These are phyloP conservation scores for Colletotrichum truncatum DNA, from an alignment of 2,329 filamentous ascomycete species.

Conservation along the genomic window DNA sequence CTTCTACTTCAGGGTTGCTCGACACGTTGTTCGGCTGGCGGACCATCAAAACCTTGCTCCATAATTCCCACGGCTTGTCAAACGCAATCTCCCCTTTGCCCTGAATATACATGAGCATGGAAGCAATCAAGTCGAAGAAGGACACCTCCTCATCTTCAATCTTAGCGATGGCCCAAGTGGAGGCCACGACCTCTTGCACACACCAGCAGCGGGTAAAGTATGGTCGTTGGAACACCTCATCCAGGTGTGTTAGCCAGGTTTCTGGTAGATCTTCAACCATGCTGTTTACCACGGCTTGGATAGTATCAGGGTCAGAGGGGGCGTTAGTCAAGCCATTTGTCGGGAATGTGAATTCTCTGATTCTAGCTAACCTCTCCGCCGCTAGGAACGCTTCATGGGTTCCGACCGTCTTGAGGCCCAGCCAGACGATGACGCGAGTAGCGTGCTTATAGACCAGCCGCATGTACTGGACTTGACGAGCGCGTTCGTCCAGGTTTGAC, in stretches of 20 bases:
- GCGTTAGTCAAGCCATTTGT: background rate
- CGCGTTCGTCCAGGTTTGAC: constrained; percentile 18
- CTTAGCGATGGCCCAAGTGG: constrained; percentile 19
- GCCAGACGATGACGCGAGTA: constrained; percentile 13
- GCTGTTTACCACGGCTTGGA: constrained; percentile 1
- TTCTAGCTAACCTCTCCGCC: constrained; percentile 9
- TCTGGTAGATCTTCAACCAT: constrained; percentile 15
- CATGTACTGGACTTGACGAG: constrained; percentile 25
- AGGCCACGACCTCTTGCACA: constrained; percentile 18
- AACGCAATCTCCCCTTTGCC: constrained; percentile 3
- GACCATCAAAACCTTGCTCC: constrained; percentile 14
- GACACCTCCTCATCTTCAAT: constrained; percentile 22
- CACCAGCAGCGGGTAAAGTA: constrained; percentile 27
- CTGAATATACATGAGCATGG: background rate
- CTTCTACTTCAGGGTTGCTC: background rate
- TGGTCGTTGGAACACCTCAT: constrained; percentile 11
- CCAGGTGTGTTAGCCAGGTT: constrained; percentile 3
- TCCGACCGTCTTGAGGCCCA: constrained; percentile 11
- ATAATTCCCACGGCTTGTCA: constrained; percentile 5
- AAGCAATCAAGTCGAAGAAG: constrained; percentile 22
- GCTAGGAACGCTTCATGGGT: constrained; percentile 19
- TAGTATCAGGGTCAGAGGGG: background rate
- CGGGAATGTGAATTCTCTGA: constrained; percentile 15
- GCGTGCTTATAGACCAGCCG: constrained; percentile 23
- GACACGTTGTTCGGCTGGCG: background rate